Conservation (phyloP, 2,329 filamentous ascomycete genomes). For the Clarireedia sp. region DNA sequence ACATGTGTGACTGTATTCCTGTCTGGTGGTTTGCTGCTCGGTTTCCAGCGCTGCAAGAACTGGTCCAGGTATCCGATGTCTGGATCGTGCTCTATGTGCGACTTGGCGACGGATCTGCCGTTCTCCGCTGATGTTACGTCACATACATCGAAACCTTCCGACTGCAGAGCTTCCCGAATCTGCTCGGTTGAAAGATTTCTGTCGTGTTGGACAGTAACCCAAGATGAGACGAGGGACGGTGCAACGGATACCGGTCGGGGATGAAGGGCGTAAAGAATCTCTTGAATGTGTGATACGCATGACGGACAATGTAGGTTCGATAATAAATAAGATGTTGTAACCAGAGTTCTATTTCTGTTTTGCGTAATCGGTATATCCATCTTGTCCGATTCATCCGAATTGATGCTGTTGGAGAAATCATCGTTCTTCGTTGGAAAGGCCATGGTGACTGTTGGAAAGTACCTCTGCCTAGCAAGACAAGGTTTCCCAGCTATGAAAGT, state of each 20-base stretch:
- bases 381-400: neutral
- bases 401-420: neutral
- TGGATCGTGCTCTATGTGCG: slow-evolving; percentile 13
- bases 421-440: neutral
- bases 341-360: neutral
- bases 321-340: slow-evolving; percentile 45
- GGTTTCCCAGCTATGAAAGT: no score
- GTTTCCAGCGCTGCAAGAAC: slow-evolving; percentile 18
- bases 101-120: neutral
- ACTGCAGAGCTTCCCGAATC: slow-evolving; percentile 43
- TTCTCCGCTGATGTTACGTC: slow-evolving; percentile 18
- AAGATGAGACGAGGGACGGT: slow-evolving; percentile 63
- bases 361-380: neutral
- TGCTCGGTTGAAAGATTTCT: slow-evolving; percentile 34
- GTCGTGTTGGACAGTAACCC: slow-evolving; percentile 53
- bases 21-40: slow-evolving; percentile 14
- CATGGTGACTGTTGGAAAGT: neutral
- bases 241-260: slow-evolving; percentile 50
- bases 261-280: slow-evolving; percentile 42
- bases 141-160: slow-evolving; percentile 52
- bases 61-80: slow-evolving; percentile 24
- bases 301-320: slow-evolving; percentile 73
- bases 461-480: neutral
- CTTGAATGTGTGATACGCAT: slow-evolving; percentile 60
- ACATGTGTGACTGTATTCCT: slow-evolving; percentile 14